These are phyloP conservation scores for Lentinus tigrinus DNA, from an alignment of 768 basidiomycete species.

Conservation along the genomic window DNA sequence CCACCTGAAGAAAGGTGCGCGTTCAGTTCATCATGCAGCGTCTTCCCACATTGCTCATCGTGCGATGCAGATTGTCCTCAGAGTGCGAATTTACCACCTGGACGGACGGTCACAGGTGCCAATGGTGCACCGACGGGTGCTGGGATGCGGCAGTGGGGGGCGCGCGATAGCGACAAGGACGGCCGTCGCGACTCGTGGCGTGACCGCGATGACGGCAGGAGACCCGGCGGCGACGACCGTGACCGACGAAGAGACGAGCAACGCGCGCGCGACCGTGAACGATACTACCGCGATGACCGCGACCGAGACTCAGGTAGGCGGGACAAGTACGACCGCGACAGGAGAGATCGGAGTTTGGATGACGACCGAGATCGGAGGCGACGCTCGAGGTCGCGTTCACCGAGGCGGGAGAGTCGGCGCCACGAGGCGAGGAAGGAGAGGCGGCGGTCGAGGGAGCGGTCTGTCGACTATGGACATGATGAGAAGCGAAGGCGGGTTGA, in stretches of 20 bases:
- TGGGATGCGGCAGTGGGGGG: constrained; percentile 26
- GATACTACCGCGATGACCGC: constrained; percentile 15
- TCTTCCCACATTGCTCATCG: neutral
- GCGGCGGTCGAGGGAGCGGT: constrained; percentile 30
- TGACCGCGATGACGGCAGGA: constrained; percentile 13
- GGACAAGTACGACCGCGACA: constrained; percentile 4
- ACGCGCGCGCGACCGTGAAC: constrained; percentile 5
- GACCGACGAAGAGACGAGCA: constrained; percentile 15
- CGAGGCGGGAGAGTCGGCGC: constrained; percentile 22
- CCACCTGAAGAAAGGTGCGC: constrained; percentile 84
- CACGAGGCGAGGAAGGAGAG: constrained; percentile 18
- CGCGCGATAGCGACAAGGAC: constrained; percentile 16
- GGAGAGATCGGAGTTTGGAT: neutral
- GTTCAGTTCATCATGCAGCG: neutral
- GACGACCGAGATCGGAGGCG: constrained; percentile 9
- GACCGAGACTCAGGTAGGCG: constrained; percentile 1
- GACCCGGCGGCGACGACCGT: constrained; percentile 17
- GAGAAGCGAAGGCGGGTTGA: constrained; percentile 36
- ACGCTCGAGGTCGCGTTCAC: constrained; percentile 16
- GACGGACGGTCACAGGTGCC: constrained; percentile 31
- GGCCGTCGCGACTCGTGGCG: constrained; percentile 23
- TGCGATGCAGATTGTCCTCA: constrained; percentile 35
- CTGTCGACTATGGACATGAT: constrained; percentile 25
- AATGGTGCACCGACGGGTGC: constrained; percentile 24
- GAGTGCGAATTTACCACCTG: constrained; percentile 27